A percentile compares a stretch with the other conserved stretches of the same genome.
These are phyloP conservation scores for Helicosporidium sp. DNA, from an alignment of 139 green algal species.

Conservation along the genomic window DNA sequence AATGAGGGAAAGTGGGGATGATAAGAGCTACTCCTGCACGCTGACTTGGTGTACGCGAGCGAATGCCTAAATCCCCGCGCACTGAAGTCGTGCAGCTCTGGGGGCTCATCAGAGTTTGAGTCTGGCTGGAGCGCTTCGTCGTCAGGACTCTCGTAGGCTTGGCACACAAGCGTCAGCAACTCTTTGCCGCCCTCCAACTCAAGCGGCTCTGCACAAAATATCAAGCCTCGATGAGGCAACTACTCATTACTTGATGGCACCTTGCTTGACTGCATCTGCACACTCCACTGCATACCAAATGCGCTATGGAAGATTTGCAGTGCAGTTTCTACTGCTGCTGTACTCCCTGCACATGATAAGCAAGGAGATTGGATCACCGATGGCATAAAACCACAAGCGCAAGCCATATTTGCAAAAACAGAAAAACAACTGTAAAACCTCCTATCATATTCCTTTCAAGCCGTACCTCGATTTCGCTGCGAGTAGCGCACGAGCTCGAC, in stretches of 20 bases:
- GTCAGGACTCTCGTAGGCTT: constrained; percentile 20
- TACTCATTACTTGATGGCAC: too few species aligned
- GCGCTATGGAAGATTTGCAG: constrained; percentile 25
- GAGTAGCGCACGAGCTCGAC: too few species aligned
- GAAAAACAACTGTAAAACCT: neutral
- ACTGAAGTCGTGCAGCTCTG: constrained; percentile 33
- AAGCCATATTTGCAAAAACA: neutral
- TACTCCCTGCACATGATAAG: constrained; percentile 17
- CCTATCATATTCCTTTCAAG: neutral
- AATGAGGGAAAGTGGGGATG: neutral
- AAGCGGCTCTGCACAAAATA: constrained; percentile 21
- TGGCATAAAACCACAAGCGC: neutral
- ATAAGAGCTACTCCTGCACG: neutral
- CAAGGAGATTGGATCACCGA: too few species aligned
- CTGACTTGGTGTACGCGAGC: neutral
- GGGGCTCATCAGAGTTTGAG: constrained; percentile 2
- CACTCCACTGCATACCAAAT: constrained; percentile 31
- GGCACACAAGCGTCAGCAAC: constrained; percentile 45
- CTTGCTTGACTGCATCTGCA: too few species aligned
- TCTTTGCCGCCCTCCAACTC: constrained; percentile 43
- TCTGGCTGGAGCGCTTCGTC: too few species aligned
- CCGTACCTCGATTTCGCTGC: neutral
- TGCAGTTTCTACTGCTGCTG: constrained; percentile 11
- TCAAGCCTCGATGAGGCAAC: too few species aligned
- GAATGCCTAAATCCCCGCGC: too few species aligned